phyloP scores from a whole-genome alignment of 352 stramenopile genomes.

The Phytopythium aichiense region DNA sequence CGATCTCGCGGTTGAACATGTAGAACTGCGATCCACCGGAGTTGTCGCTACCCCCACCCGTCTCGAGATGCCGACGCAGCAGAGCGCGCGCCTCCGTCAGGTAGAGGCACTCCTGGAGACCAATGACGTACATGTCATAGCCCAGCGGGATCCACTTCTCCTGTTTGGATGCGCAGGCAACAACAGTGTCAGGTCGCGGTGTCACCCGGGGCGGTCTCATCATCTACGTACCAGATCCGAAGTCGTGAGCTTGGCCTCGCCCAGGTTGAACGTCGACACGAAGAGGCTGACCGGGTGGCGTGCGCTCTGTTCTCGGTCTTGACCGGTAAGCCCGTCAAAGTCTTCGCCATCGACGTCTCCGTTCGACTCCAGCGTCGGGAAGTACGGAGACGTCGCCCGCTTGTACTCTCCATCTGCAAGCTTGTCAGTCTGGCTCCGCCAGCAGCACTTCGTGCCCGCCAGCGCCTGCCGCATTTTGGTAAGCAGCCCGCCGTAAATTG shows the following conservation, averaged over 20 bases:
- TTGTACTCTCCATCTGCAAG: constrained; percentile 20
- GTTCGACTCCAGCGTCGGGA: constrained; percentile 20
- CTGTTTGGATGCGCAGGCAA: constrained; percentile 9
- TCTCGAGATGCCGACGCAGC: constrained; percentile 63
- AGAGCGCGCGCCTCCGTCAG: constrained; percentile 54
- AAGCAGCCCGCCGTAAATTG: constrained; percentile 58
- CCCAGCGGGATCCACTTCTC: constrained; percentile 80
- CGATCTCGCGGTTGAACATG: constrained; percentile 77
- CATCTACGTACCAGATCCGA: constrained; percentile 27
- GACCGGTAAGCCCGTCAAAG: constrained; percentile 6
- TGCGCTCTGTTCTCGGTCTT: constrained; percentile 21
- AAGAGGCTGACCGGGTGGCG: constrained; percentile 62
- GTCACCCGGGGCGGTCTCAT: neutral
- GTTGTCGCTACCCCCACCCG: constrained; percentile 23
- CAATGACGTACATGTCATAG: constrained; percentile 86
- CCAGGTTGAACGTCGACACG: constrained; percentile 85
- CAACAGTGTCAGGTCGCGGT: neutral
- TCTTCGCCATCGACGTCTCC: constrained; percentile 2
- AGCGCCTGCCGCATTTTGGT: constrained; percentile 26
- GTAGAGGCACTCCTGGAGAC: constrained; percentile 85
- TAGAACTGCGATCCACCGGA: constrained; percentile 24
- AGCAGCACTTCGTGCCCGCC: constrained; percentile 15
- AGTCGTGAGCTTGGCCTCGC: constrained; percentile 54
- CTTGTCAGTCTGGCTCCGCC: constrained; percentile 4
- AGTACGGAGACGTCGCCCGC: constrained; percentile 27